phyloP scores from a whole-genome alignment of 805 yeast genomes.

The Candida chauliodis region DNA sequence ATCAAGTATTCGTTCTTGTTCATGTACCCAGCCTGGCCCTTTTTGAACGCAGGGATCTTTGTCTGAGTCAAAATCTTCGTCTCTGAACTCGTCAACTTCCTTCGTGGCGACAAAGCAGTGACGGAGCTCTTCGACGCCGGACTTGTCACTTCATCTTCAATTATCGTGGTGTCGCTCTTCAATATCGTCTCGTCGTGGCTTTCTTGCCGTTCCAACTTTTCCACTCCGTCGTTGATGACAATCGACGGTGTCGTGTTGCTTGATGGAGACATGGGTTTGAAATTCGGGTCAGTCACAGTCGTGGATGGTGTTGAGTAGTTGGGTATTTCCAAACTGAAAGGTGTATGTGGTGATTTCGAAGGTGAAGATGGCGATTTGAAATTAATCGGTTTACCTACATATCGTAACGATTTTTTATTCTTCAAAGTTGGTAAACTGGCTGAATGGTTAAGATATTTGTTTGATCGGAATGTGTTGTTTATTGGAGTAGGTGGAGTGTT shows the following conservation, averaged over 20 bases:
- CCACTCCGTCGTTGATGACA: no score
- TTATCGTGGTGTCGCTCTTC: background rate
- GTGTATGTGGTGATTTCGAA: constrained; percentile 2
- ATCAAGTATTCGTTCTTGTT: constrained; percentile 4
- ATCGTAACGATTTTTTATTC: constrained; percentile 5
- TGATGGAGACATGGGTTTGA: background rate
- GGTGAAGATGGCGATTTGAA: constrained; percentile 1
- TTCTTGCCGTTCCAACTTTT: no score
- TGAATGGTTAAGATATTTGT: constrained; percentile 9
- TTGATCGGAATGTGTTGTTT: background rate
- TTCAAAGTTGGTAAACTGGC: constrained; percentile 10
- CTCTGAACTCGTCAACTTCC: constrained; percentile 7
- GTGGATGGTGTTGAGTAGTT: constrained; percentile 2
- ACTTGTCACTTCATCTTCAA: background rate
- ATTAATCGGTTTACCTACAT: background rate
- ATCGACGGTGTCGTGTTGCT: constrained; percentile 5
- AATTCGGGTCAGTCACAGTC: background rate
- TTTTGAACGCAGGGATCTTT: constrained; percentile 8
- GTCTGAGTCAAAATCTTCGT: constrained; percentile 6
- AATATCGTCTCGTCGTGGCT: background rate
- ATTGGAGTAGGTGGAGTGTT: constrained; percentile 7
- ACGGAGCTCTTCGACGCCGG: background rate
- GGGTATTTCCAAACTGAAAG: constrained; percentile 1
- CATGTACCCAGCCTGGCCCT: constrained; percentile 4
- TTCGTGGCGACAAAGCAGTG: constrained; percentile 4